phyloP scores from a whole-genome alignment of 2,329 filamentous ascomycete species.

The Ascochyta viciae-villosae region DNA sequence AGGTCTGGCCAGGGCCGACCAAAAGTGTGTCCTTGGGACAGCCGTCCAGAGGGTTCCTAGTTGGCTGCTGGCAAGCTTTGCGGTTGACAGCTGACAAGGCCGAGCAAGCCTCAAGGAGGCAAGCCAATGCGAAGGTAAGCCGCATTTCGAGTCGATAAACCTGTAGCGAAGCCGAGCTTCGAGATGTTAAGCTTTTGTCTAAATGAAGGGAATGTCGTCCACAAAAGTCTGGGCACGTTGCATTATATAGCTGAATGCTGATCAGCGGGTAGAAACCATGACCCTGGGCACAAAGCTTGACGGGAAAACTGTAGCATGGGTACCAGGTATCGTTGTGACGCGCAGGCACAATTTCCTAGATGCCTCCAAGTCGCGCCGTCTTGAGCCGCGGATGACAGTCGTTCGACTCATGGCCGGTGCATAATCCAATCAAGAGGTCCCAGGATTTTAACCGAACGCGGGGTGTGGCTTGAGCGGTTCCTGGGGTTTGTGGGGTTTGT shows the following conservation, averaged over 20 bases:
- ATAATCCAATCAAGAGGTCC: slow-evolving; percentile 9
- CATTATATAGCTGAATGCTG: slow-evolving; percentile 5
- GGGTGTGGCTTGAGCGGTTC: slow-evolving; percentile 20
- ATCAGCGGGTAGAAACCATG: too few species aligned
- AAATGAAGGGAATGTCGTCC: neutral
- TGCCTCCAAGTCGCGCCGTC: neutral
- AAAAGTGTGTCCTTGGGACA: slow-evolving; percentile 48
- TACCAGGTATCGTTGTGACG: neutral
- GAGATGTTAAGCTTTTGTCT: neutral
- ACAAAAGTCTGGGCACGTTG: neutral
- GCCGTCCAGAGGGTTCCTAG: slow-evolving; percentile 46
- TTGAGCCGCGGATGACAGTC: slow-evolving; percentile 1
- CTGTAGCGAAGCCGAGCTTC: neutral
- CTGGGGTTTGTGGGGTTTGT: slow-evolving; percentile 23
- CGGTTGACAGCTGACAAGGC: slow-evolving; percentile 27
- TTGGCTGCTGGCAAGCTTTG: slow-evolving; percentile 48
- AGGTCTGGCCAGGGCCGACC: slow-evolving; percentile 34
- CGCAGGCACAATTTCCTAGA: slow-evolving; percentile 10
- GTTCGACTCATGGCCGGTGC: neutral
- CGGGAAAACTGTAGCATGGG: slow-evolving; percentile 6
- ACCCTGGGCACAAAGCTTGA: neutral
- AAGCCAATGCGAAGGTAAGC: slow-evolving; percentile 7
- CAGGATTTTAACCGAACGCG: slow-evolving; percentile 15
- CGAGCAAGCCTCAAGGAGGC: slow-evolving; percentile 23
- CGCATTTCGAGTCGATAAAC: slow-evolving; percentile 20